Evolutionary conservation across 805 yeast species (phyloP).

Genomic region (Myxozyma neglecta): DNA sequence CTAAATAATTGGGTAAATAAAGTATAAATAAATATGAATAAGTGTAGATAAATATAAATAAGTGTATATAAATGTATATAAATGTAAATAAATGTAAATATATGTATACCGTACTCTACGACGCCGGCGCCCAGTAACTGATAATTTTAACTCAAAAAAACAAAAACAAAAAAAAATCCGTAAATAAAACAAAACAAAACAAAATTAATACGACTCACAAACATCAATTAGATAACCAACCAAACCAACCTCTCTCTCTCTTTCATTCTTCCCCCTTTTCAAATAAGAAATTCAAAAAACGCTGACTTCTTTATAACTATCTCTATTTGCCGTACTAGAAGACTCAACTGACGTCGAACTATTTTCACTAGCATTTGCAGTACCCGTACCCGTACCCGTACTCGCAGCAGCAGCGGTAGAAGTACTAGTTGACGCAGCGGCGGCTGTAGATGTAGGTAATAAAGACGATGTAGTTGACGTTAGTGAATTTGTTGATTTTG

Average conservation of each 20-base stretch:
- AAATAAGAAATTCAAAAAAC: too few species aligned
- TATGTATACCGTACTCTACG: neutral
- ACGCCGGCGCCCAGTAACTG: neutral
- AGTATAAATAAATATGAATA: too few species aligned
- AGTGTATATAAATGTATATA: too few species aligned
- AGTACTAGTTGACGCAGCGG: neutral
- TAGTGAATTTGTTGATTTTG: neutral
- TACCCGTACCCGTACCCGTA: neutral
- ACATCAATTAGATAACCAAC: too few species aligned
- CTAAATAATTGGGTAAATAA: too few species aligned
- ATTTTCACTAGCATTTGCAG: neutral
- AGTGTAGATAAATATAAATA: too few species aligned
- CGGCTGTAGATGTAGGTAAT: neutral
- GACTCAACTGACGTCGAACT: neutral
- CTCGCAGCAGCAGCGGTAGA: neutral
- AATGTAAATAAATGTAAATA: neutral
- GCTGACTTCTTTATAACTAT: constrained; percentile 20
- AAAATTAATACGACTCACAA: too few species aligned
- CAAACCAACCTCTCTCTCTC: too few species aligned
- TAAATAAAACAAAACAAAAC: neutral
- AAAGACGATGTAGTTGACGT: too few species aligned
- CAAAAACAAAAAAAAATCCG: neutral
- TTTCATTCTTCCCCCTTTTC: too few species aligned
- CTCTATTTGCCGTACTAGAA: constrained; percentile 8
- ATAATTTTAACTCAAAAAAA: neutral